A percentile compares a stretch with the other conserved stretches of the same genome.
Conservation (phyloP, 2,329 filamentous ascomycete species). For the Colletotrichum spinosum region DNA sequence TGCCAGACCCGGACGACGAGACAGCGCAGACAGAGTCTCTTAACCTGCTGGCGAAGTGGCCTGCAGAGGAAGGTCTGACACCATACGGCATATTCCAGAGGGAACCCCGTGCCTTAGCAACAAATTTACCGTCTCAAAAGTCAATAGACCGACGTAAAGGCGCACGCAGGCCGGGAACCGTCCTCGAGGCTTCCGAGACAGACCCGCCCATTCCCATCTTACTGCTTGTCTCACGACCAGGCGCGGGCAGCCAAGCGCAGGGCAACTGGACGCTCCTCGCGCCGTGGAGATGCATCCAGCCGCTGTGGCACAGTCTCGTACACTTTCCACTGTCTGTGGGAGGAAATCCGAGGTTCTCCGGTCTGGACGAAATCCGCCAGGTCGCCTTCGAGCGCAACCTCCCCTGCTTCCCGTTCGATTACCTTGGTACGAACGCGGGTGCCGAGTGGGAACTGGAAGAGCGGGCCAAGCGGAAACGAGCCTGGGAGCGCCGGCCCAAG, state of each 20-base stretch:
- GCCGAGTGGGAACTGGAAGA: constrained; percentile 80
- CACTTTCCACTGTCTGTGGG: constrained; percentile 84
- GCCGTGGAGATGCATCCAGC: constrained; percentile 89
- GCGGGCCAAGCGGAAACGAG: constrained; percentile 66
- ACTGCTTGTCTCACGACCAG: constrained; percentile 70
- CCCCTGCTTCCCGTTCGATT: constrained; percentile 90
- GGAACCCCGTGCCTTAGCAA: constrained; percentile 72
- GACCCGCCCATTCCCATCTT: constrained; percentile 86
- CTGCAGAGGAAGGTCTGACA: constrained; percentile 64
- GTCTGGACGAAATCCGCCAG: constrained; percentile 82
- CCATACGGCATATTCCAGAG: constrained; percentile 75
- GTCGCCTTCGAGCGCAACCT: constrained; percentile 81
- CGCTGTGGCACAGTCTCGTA: constrained; percentile 88
- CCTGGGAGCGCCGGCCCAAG: constrained; percentile 84
- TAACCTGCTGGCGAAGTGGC: constrained; percentile 74
- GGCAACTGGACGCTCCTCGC: constrained; percentile 86
- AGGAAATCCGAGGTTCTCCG: constrained; percentile 84
- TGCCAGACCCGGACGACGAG: constrained; percentile 51
- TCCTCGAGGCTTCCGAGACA: constrained; percentile 64
- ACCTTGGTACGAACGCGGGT: constrained; percentile 82
- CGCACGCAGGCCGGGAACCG: constrained; percentile 70
- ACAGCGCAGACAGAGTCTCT: constrained; percentile 59
- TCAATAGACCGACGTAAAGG: constrained; percentile 82
- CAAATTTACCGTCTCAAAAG: constrained; percentile 79
- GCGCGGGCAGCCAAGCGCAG: constrained; percentile 61